Evolutionary conservation across 106 monocot genomes (phyloP).

Genomic region (Acorus gramineus): DNA sequence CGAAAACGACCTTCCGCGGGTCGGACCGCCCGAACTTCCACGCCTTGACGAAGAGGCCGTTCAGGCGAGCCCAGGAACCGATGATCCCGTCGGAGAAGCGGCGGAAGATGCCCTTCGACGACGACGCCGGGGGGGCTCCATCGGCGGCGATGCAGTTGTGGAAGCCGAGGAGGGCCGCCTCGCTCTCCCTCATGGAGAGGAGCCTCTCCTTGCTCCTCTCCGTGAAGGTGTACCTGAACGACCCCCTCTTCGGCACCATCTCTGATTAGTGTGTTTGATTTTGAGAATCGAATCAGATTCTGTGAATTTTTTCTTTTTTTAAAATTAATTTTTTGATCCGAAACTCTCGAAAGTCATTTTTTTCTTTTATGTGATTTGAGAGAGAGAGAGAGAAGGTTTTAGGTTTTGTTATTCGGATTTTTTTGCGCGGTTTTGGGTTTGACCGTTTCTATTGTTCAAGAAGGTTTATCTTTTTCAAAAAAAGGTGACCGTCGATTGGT

Average conservation of each 20-base stretch:
- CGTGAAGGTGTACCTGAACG: slow-evolving; percentile 44
- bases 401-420: no score
- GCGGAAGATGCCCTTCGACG: slow-evolving; percentile 8
- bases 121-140: slow-evolving; percentile 1
- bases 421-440: no score
- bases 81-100: slow-evolving; percentile 8
- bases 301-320: neutral
- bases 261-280: neutral
- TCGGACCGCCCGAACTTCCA: slow-evolving; percentile 68
- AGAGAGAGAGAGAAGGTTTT: no score
- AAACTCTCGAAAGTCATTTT: no score
- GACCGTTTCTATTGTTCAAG: no score
- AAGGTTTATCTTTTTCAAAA: no score
- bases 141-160: neutral
- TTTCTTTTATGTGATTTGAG: no score
- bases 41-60: slow-evolving; percentile 5
- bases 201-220: slow-evolving; percentile 50
- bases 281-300: neutral
- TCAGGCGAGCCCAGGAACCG: slow-evolving; percentile 1
- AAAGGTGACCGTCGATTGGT: no score
- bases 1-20: slow-evolving; percentile 60
- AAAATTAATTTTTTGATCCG: no score
- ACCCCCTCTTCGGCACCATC: slow-evolving; percentile 22
- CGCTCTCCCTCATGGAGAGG: slow-evolving; percentile 11
- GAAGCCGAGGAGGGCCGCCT: neutral